phyloP scores from a whole-genome alignment of 192 early-diverging fungal genomes.

The Chytriomyces sp. region DNA sequence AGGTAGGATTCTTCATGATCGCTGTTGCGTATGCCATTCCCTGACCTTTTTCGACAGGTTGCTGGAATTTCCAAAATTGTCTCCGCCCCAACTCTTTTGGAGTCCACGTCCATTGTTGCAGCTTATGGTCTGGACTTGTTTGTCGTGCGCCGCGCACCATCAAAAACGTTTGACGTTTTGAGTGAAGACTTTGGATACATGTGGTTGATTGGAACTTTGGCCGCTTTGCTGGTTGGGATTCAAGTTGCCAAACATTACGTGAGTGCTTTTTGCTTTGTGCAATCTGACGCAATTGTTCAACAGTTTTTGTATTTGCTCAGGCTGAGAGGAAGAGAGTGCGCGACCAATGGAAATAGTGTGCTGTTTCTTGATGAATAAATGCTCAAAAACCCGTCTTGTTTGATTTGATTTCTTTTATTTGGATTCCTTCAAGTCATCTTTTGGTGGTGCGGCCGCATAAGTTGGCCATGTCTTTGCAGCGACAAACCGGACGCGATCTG shows the following conservation, averaged over 20 bases:
- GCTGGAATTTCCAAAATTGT: conserved; percentile 70
- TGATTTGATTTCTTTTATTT: background rate
- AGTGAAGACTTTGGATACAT: conserved; percentile 90
- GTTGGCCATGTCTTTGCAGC: conserved; percentile 49
- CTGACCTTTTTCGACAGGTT: conserved; percentile 47
- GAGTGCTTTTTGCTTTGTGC: conserved; percentile 18
- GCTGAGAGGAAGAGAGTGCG: conserved; percentile 45
- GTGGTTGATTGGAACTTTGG: conserved; percentile 81
- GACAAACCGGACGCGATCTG: conserved; percentile 46
- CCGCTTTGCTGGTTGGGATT: conserved; percentile 76
- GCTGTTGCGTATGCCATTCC: background rate
- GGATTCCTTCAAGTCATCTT: conserved; percentile 22
- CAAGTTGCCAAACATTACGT: conserved; percentile 63
- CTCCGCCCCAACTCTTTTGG: conserved; percentile 79
- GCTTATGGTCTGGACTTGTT: conserved; percentile 93
- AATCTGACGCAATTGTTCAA: no score
- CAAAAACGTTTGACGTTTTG: conserved; percentile 90
- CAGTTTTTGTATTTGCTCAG: conserved; percentile 18
- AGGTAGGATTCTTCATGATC: conserved; percentile 46
- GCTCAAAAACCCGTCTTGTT: background rate
- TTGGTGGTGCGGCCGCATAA: conserved; percentile 41
- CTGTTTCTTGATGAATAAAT: background rate
- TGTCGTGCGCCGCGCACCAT: conserved; percentile 80
- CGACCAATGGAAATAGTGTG: conserved; percentile 46
- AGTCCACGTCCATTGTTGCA: conserved; percentile 91